Evolutionary conservation across 257 asterid species (phyloP).

Genomic region (Solanum pimpinellifolium): DNA sequence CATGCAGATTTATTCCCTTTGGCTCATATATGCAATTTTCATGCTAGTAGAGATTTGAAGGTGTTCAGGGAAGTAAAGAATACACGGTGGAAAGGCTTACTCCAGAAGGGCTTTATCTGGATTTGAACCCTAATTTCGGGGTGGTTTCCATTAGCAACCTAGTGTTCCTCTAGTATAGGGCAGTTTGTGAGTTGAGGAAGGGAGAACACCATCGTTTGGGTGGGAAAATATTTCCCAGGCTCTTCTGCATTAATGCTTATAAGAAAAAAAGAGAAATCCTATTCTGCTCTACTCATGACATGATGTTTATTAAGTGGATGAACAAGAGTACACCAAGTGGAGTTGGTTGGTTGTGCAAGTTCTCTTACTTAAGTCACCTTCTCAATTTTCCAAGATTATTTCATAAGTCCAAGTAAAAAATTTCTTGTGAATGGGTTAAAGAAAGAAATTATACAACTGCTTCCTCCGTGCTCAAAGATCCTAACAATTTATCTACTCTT

Average conservation of each 20-base stretch:
- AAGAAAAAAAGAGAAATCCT: no score
- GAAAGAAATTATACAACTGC: not conserved
- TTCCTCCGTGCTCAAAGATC: not conserved
- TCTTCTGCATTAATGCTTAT: no score
- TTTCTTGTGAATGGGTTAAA: not conserved
- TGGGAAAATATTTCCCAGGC: no score
- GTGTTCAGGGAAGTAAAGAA: not conserved
- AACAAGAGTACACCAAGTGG: not conserved
- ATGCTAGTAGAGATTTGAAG: not conserved
- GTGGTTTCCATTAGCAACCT: no score
- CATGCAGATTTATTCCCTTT: slow-evolving; percentile 47
- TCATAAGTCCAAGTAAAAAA: not conserved
- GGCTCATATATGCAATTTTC: slow-evolving; percentile 35
- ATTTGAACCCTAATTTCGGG: no score
- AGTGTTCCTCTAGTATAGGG: no score
- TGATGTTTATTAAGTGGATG: no score
- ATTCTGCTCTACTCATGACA: no score
- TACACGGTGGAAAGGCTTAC: not conserved
- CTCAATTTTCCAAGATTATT: not conserved
- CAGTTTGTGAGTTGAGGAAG: no score
- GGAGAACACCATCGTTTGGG: no score
- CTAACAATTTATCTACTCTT: slow-evolving; percentile 25
- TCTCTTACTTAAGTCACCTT: not conserved
- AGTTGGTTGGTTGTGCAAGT: not conserved
- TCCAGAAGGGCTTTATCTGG: not conserved